Base-by-base conservation (phyloP, 1,284 basidiomycete species). In the Wolfiporia cocos region DNA sequence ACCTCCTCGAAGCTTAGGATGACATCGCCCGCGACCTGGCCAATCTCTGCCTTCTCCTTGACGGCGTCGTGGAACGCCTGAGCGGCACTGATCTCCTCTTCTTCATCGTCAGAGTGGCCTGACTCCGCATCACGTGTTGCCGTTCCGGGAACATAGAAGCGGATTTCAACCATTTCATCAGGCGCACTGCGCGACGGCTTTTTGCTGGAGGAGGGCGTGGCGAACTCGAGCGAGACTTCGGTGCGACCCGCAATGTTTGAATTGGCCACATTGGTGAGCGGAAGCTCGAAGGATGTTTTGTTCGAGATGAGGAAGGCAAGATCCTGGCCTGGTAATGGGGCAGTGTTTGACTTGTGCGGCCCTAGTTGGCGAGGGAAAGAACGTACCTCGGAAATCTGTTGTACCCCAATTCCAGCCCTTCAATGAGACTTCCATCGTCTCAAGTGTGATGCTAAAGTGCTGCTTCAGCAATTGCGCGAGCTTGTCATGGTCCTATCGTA, bases 361-460 rank as follows among this genome's bases (percentile, higher is more conserved):
- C n/a, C n/a, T n/a, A n/a, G n/a, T n/a, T n/a, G n/a, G n/a, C n/a
- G n/a, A n/a, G 21, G 24, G 14, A 11, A 22, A 22, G 21, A 9
- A 61, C 76, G 49, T 51, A 90, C 93, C 88, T 74, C 92, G 88
- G 51, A 99, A 92, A 57, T 95, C 91, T 3, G 90, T 90, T 30
- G 87, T 78, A 14, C 96, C 96, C 96, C 96, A 99, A 63, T 99
- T 99, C 93, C 93, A 99, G 1, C 96, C 96, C 59, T 92, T 92
- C 58, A 94, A 79, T 6, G 89, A 86, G 15, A 85, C 73, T 55
- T 99, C 96, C 60, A 82, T 84, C 10, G 78, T 78, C 59, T 98
- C 95, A 21, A 99, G 71, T 5, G 85, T 78, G 49, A 94, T 71
- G 45, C 77, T 80, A 68, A 93, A 98, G 65, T 91, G 80, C 52